Percentiles rank a stretch among this genome's conserved stretches.
These are phyloP conservation scores for Petasospora fabianii DNA, from an alignment of 1,139 yeast species.

Conservation along the genomic window DNA sequence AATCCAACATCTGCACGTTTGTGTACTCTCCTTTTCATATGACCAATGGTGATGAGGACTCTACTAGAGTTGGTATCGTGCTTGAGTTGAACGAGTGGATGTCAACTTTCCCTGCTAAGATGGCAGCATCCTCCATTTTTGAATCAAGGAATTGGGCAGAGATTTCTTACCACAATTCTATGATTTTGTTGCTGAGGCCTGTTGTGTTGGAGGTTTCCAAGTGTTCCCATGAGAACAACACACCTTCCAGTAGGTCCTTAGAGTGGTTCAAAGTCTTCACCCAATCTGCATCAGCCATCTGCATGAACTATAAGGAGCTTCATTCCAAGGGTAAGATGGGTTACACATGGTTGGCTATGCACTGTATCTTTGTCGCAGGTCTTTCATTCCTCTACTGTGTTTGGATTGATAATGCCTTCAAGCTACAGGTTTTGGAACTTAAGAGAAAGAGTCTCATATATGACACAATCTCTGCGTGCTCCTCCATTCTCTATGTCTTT, in stretches of 20 bases:
- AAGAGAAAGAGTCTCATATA: slow-evolving; percentile 24
- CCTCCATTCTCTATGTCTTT: slow-evolving; percentile 28
- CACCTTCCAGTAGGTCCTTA: slow-evolving; percentile 14
- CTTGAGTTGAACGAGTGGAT: slow-evolving; percentile 33
- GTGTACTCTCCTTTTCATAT: slow-evolving; percentile 29
- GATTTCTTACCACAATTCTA: slow-evolving; percentile 32
- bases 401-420: slow-evolving; percentile 26
- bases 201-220: slow-evolving; percentile 28
- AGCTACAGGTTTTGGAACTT: slow-evolving; percentile 26
- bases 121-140: slow-evolving; percentile 25
- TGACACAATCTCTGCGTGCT: slow-evolving; percentile 31
- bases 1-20: slow-evolving; percentile 31
- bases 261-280: slow-evolving; percentile 33
- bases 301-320: slow-evolving; percentile 28
- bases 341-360: slow-evolving; percentile 31
- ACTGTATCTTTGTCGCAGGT: slow-evolving; percentile 31
- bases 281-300: slow-evolving; percentile 29
- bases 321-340: slow-evolving; percentile 25
- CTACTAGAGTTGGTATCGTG: slow-evolving; percentile 29
- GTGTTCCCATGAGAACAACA: background rate
- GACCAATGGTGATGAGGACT: slow-evolving; percentile 22
- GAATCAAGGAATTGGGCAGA: slow-evolving; percentile 31
- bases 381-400: slow-evolving; percentile 31
- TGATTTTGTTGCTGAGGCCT: slow-evolving; percentile 30
- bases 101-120: slow-evolving; percentile 28